Evolutionary conservation across 2,329 filamentous ascomycete genomes (phyloP), one percentile per base, ranked within the genome.

Genomic region (Fusarium luffae): DNA sequence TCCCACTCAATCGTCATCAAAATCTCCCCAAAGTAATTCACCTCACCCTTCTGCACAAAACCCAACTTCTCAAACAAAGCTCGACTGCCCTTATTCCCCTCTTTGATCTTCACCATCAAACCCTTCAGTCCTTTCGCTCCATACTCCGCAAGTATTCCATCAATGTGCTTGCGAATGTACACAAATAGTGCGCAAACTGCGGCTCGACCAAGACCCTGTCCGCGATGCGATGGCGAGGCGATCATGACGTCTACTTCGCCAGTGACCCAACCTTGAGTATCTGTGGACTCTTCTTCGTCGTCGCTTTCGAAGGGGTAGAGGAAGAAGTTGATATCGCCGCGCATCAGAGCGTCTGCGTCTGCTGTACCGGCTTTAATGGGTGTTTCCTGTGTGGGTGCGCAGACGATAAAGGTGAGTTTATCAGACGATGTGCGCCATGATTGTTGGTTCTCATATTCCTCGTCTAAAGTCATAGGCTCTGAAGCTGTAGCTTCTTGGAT

Each of bases 331-430:
- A 94, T 86, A 74, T 94, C 92, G 2, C 92, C 92, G 10, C 92
- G 77, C 89, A 93, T 92, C 11, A 77, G 78, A 0, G 79, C 79
- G 0, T 86, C 82, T 2, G 79, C 75, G 74, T 95, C 93, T 7
- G 83, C 81, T 2, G 79, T 77, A 13, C 82, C 81, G 0, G 84
- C 82, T n/a, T 48, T 60, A 13, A 74, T 61, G 2, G 21, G 8
- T 2, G 61, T 19, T 5, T 56, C 48, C 8, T 64, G 47, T 4
- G 54, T 37, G 0, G 88, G 86, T 12, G 84, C 81, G 76, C 93
- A 97, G 56, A 92, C 80, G 77, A 98, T 97, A 74, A 98, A 98
- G 0, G 95, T 98, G 66, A 98, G 80, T 81, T 98, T 98, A 80
- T 98, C 94, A 27, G 82, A 80, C 43, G 96, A 92, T 21, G 82